These are phyloP conservation scores for Verticillium longisporum DNA, from an alignment of 2,329 filamentous ascomycete species.

Conservation along the genomic window DNA sequence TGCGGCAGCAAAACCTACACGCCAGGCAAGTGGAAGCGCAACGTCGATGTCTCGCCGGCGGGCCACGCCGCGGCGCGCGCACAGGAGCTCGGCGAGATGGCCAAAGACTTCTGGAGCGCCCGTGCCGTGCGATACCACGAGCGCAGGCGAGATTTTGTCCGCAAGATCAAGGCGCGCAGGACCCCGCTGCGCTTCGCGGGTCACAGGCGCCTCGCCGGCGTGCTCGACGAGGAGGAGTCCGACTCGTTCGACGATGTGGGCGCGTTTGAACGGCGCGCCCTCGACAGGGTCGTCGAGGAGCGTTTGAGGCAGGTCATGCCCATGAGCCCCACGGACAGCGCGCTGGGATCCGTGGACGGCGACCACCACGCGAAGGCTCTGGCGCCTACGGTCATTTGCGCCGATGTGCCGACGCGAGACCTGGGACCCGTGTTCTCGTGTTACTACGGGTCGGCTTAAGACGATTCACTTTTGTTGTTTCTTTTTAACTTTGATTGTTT, in stretches of 20 bases:
- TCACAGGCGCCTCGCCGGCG: slow-evolving; percentile 20
- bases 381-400: not conserved
- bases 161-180: slow-evolving; percentile 26
- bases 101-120: slow-evolving; percentile 32
- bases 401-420: slow-evolving; percentile 2
- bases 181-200: slow-evolving; percentile 31
- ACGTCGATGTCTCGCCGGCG: slow-evolving; percentile 21
- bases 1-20: slow-evolving; percentile 5
- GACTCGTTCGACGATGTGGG: slow-evolving; percentile 26
- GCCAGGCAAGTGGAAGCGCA: slow-evolving; percentile 23
- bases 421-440: slow-evolving; percentile 10
- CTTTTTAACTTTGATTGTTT: not conserved
- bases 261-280: slow-evolving; percentile 12
- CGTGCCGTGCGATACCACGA: slow-evolving; percentile 27
- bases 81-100: slow-evolving; percentile 31
- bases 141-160: slow-evolving; percentile 30
- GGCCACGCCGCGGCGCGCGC: slow-evolving; percentile 25
- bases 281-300: not conserved
- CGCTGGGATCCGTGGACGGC: not conserved
- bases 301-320: not conserved
- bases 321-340: not conserved
- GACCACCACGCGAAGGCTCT: not conserved
- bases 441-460: slow-evolving; percentile 6
- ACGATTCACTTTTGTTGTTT: not conserved
- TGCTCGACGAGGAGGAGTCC: slow-evolving; percentile 27